Conservation (phyloP, 805 yeast species). For the Diddensiella transvaalensis region DNA sequence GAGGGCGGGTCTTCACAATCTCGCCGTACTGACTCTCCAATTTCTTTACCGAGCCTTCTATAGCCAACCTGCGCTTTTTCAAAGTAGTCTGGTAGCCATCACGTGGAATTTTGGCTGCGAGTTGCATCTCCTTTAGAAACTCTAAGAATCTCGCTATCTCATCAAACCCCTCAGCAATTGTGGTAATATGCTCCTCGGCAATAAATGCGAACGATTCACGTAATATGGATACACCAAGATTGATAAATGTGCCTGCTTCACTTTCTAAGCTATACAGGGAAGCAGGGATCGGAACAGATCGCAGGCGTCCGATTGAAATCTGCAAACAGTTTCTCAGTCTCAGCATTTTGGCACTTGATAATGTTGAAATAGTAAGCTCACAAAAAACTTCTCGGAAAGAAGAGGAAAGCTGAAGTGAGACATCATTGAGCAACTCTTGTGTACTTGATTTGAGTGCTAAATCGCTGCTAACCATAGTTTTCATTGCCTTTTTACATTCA, state of each 20-base stretch:
- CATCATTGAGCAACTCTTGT: slow-evolving; percentile 34
- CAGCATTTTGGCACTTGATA: slow-evolving; percentile 34
- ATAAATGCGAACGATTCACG: slow-evolving; percentile 7
- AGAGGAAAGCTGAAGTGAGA: slow-evolving; percentile 38
- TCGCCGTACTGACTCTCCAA: slow-evolving; percentile 1
- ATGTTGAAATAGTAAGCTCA: slow-evolving; percentile 38
- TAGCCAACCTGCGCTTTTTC: background rate
- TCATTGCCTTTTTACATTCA: slow-evolving; percentile 14
- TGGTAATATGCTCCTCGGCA: slow-evolving; percentile 7
- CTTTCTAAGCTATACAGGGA: slow-evolving; percentile 2
- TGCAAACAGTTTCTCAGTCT: slow-evolving; percentile 43
- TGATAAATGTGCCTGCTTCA: background rate
- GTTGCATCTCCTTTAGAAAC: slow-evolving; percentile 10
- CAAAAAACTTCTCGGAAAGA: slow-evolving; percentile 43
- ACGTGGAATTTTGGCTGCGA: background rate
- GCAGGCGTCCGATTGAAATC: slow-evolving; percentile 38
- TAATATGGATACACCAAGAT: background rate
- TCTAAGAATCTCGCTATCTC: slow-evolving; percentile 19
- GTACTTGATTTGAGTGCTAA: slow-evolving; percentile 19
- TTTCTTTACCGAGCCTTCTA: background rate
- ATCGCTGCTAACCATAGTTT: slow-evolving; percentile 20
- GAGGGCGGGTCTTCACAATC: slow-evolving; percentile 18
- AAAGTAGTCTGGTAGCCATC: background rate
- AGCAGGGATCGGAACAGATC: slow-evolving; percentile 38
- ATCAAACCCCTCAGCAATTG: slow-evolving; percentile 1